phyloP scores from a whole-genome alignment of 371 early-diverging fungal genomes.

The Mortierella sp. region DNA sequence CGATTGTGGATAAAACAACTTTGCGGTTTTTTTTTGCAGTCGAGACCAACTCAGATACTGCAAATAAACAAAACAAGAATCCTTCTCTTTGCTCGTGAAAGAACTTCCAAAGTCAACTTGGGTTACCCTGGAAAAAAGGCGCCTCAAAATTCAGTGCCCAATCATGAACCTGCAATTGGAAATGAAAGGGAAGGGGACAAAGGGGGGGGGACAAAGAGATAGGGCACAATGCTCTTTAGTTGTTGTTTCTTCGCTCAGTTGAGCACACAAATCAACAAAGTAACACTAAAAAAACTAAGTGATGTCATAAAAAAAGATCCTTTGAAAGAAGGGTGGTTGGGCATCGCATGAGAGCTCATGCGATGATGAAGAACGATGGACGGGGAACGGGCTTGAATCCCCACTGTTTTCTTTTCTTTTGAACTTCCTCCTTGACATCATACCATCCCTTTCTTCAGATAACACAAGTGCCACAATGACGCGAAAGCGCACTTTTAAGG shows the following conservation, averaged over 20 bases:
- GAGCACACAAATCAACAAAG: slow-evolving; percentile 5
- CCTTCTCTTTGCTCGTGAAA: too few relatives aligned
- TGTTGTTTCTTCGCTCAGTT: background rate
- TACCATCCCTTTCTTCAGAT: background rate
- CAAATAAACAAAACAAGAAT: too few relatives aligned
- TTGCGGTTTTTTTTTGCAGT: background rate
- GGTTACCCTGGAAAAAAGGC: slow-evolving; percentile 1
- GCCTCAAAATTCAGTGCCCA: background rate
- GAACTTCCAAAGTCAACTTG: too few relatives aligned
- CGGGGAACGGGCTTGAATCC: background rate
- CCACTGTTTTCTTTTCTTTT: background rate
- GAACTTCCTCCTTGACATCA: background rate
- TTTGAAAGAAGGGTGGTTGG: background rate
- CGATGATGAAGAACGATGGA: background rate
- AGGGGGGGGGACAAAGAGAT: background rate
- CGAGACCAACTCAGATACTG: too few relatives aligned
- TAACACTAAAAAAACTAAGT: background rate
- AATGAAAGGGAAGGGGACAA: background rate
- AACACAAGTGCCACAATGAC: slow-evolving; percentile 8
- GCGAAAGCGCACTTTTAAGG: slow-evolving; percentile 4
- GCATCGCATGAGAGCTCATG: background rate
- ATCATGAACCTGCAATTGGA: background rate
- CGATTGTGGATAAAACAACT: too few relatives aligned
- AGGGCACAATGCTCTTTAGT: background rate
- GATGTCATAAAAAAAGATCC: background rate